Evolutionary conservation across 2,329 filamentous ascomycete genomes (phyloP).

Genomic region (Neodidymelliopsis sp.): DNA sequence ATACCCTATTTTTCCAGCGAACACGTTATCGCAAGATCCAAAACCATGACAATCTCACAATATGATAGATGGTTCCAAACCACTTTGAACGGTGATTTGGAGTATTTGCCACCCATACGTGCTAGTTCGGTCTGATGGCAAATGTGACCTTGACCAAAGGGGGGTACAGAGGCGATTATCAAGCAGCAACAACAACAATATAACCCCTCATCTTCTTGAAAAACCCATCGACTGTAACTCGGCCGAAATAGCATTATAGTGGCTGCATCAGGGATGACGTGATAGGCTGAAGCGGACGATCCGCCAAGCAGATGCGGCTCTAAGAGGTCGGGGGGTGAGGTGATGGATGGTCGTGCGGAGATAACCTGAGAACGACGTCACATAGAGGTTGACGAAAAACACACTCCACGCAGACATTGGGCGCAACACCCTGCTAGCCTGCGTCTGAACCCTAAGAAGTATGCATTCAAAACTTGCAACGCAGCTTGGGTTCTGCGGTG

Average conservation of each 20-base stretch:
- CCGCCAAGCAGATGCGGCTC: slow-evolving; percentile 11
- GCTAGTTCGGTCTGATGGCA: background rate
- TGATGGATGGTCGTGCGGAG: slow-evolving; percentile 5
- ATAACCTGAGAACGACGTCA: background rate
- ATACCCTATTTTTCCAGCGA: slow-evolving; percentile 16
- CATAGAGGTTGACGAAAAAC: background rate
- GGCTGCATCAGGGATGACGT: slow-evolving; percentile 4
- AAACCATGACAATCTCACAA: too few species aligned
- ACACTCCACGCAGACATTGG: background rate
- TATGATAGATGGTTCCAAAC: too few species aligned
- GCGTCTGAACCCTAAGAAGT: too few species aligned
- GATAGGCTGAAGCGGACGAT: slow-evolving; percentile 4
- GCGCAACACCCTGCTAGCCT: background rate
- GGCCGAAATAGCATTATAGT: too few species aligned
- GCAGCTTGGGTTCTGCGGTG: too few species aligned
- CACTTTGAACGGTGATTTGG: too few species aligned
- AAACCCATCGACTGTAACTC: background rate
- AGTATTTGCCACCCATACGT: background rate
- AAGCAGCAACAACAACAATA: background rate
- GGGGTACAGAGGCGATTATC: background rate
- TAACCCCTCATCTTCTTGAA: background rate
- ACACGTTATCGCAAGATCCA: background rate
- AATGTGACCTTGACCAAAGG: background rate
- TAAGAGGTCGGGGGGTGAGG: background rate
- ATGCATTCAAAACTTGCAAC: too few species aligned